Conservation (phyloP, 306 rosid species). For the Quercus robur region DNA sequence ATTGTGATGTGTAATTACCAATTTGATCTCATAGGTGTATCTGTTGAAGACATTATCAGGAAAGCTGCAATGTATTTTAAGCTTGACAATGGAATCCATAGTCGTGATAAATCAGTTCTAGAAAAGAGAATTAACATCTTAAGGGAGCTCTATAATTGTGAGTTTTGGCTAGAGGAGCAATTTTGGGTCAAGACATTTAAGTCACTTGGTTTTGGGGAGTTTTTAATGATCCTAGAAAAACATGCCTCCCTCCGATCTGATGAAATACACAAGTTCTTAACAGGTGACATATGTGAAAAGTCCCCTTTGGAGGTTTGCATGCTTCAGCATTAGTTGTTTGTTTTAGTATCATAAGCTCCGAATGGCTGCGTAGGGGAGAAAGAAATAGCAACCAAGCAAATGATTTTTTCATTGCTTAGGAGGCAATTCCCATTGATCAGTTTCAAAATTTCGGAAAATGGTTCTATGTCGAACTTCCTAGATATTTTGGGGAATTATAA, state of each 20-base stretch:
- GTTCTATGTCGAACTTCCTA: slow-evolving; percentile 52
- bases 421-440: slow-evolving; percentile 73
- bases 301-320: slow-evolving; percentile 56
- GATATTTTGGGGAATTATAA: slow-evolving; percentile 43
- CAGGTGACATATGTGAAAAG: slow-evolving; percentile 35
- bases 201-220: slow-evolving; percentile 80
- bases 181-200: slow-evolving; percentile 58
- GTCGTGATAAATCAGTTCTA: slow-evolving; percentile 20
- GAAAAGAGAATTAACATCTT: slow-evolving; percentile 39
- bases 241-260: slow-evolving; percentile 50
- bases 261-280: slow-evolving; percentile 44
- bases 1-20: slow-evolving; percentile 4
- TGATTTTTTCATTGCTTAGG: slow-evolving; percentile 52
- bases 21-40: slow-evolving; percentile 40
- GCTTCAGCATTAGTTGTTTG: slow-evolving; percentile 56
- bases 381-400: slow-evolving; percentile 46
- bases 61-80: slow-evolving; percentile 53
- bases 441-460: slow-evolving; percentile 52
- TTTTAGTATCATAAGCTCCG: slow-evolving; percentile 71
- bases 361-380: slow-evolving; percentile 52
- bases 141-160: slow-evolving; percentile 68
- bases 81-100: slow-evolving; percentile 34
- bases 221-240: slow-evolving; percentile 59
- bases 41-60: slow-evolving; percentile 57
- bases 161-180: slow-evolving; percentile 67